Evolutionary conservation across 371 early-diverging fungal species (phyloP).

Genomic region (Rhizopus microsporus): DNA sequence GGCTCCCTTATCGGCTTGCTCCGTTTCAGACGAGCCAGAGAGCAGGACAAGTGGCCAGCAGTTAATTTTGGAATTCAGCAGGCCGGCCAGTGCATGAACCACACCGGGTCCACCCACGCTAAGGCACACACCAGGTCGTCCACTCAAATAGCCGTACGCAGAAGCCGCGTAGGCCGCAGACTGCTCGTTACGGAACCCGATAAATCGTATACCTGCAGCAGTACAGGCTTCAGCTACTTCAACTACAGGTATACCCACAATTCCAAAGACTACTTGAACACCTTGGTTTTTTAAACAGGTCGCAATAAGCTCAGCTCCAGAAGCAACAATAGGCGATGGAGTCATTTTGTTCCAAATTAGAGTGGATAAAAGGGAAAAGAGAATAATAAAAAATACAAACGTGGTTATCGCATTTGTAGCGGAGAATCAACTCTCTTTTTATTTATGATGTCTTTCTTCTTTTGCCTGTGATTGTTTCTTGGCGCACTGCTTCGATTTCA

Average conservation of each 20-base stretch:
- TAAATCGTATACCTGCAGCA: conserved; percentile 71
- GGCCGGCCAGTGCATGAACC: conserved; percentile 75
- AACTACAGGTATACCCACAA: conserved; percentile 85
- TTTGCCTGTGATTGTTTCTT: conserved; percentile 39
- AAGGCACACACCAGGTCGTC: conserved; percentile 74
- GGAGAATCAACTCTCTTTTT: not conserved
- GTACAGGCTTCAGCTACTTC: conserved; percentile 76
- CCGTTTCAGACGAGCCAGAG: conserved; percentile 61
- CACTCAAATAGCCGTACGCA: conserved; percentile 68
- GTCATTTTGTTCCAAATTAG: conserved; percentile 7
- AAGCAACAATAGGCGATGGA: conserved; percentile 22
- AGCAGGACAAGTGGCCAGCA: conserved; percentile 72
- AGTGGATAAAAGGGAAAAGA: not conserved
- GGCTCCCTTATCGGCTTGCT: conserved; percentile 66
- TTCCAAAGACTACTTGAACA: conserved; percentile 74
- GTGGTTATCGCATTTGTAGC: not conserved
- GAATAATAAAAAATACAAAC: not conserved
- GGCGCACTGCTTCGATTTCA: conserved; percentile 27
- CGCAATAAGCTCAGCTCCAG: conserved; percentile 71
- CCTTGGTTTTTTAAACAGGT: conserved; percentile 59
- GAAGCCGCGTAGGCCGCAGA: conserved; percentile 80
- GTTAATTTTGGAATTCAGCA: conserved; percentile 72
- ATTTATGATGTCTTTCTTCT: conserved; percentile 16
- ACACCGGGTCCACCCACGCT: conserved; percentile 84
- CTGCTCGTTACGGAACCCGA: conserved; percentile 81